A percentile compares a stretch with the other conserved stretches of the same genome.
Evolutionary conservation across 768 basidiomycete genomes (phyloP).

Genomic region (Heimioporus sp.): DNA sequence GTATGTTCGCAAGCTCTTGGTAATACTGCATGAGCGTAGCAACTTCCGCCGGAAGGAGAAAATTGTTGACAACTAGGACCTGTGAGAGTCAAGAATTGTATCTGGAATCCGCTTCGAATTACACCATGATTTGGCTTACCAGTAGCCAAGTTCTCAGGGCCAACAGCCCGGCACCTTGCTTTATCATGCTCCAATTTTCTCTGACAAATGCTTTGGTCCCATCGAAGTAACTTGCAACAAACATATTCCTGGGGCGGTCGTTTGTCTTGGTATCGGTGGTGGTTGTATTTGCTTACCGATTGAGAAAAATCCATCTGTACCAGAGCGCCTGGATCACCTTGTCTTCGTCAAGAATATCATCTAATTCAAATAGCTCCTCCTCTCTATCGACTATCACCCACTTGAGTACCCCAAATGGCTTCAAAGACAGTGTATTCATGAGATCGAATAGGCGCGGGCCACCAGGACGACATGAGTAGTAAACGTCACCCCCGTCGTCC

Average conservation of each 20-base stretch:
- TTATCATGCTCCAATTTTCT: constrained; percentile 65
- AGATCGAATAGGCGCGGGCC: constrained; percentile 67
- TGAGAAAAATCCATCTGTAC: constrained; percentile 69
- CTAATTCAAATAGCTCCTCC: constrained; percentile 72
- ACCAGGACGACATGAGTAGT: constrained; percentile 64
- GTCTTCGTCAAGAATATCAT: constrained; percentile 69
- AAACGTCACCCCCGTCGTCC: constrained; percentile 44
- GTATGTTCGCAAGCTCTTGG: constrained; percentile 48
- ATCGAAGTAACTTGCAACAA: constrained; percentile 53
- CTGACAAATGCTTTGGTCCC: constrained; percentile 56
- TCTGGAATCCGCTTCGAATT: neutral
- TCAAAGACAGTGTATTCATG: constrained; percentile 55
- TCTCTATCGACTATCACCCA: constrained; percentile 73
- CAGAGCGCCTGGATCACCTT: constrained; percentile 80
- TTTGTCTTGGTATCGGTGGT: neutral
- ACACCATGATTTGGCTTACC: constrained; percentile 34
- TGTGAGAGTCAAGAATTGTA: constrained; percentile 19
- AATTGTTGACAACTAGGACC: constrained; percentile 55
- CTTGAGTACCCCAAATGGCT: constrained; percentile 59
- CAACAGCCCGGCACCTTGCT: constrained; percentile 64
- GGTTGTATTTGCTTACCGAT: constrained; percentile 41
- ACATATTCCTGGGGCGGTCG: constrained; percentile 41
- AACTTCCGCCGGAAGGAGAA: constrained; percentile 50
- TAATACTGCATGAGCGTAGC: constrained; percentile 52
- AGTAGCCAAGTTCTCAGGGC: constrained; percentile 61